These are phyloP conservation scores for Podospora bellae-mahoneyi DNA, from an alignment of 495 filamentous ascomycete genomes.

Conservation along the genomic window DNA sequence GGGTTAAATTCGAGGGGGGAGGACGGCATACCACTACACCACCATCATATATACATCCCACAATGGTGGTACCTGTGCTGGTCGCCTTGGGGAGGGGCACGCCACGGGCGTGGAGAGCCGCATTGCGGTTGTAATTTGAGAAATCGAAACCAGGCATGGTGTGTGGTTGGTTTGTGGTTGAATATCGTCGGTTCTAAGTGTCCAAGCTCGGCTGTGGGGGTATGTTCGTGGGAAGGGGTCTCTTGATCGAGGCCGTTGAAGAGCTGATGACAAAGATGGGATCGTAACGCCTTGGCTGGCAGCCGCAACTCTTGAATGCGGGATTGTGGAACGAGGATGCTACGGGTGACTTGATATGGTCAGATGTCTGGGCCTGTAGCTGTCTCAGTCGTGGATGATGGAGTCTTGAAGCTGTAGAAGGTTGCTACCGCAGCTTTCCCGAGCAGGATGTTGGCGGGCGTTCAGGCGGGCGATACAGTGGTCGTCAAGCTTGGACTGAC, in stretches of 20 bases:
- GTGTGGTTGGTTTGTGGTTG: conserved; percentile 5
- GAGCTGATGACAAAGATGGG: conserved; percentile 43
- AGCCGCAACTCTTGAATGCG: conserved; percentile 1
- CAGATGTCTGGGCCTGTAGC: not conserved
- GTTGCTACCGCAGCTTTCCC: not conserved
- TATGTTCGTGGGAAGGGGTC: not conserved
- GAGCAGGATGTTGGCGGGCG: not conserved
- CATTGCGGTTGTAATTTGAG: conserved; percentile 98
- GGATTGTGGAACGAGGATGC: not conserved
- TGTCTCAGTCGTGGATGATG: not conserved
- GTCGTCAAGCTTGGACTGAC: not conserved
- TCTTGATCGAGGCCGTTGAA: conserved; percentile 15
- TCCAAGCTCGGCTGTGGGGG: not conserved
- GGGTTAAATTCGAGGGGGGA: conserved; percentile 8
- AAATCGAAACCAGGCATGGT: conserved; percentile 99
- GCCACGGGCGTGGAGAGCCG: conserved; percentile 86
- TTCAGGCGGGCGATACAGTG: conserved; percentile 5
- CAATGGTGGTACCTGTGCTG: conserved; percentile 98
- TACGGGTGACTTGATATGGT: not conserved
- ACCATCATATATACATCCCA: conserved; percentile 94
- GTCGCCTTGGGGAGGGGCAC: conserved; percentile 95
- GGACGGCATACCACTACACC: conserved; percentile 75
- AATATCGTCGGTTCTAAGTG: not conserved
- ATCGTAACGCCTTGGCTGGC: conserved; percentile 32
- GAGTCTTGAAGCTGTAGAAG: not conserved